These are phyloP conservation scores for Candida silvatica DNA, from an alignment of 805 yeast species.

Conservation along the genomic window DNA sequence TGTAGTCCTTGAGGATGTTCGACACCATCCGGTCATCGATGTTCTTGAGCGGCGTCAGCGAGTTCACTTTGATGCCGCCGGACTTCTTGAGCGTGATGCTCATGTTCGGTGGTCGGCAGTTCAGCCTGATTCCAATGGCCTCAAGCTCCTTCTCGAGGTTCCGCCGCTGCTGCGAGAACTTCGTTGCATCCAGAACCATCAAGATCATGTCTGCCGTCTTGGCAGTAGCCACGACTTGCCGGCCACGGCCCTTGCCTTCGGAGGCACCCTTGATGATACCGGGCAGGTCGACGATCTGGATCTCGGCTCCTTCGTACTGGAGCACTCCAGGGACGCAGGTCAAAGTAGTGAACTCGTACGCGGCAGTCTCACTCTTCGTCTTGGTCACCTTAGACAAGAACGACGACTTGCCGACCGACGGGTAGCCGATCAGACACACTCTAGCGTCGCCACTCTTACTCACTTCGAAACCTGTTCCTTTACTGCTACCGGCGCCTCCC, in stretches of 20 bases:
- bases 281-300: conserved; percentile 94
- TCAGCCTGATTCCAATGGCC: conserved; percentile 86
- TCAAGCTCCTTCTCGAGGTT: conserved; percentile 86
- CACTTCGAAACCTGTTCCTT: conserved; percentile 86
- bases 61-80: conserved; percentile 85
- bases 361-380: conserved; percentile 92
- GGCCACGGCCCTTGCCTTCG: conserved; percentile 95
- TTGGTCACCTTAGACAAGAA: conserved; percentile 82
- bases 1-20: conserved; percentile 75
- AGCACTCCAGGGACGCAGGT: conserved; percentile 96
- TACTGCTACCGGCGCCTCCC: conserved; percentile 48
- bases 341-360: conserved; percentile 90
- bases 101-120: conserved; percentile 74
- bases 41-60: conserved; percentile 72
- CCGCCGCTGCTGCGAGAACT: conserved; percentile 80
- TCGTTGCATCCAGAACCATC: conserved; percentile 95
- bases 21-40: conserved; percentile 74
- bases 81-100: conserved; percentile 71
- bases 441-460: conserved; percentile 95
- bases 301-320: conserved; percentile 93
- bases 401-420: conserved; percentile 96
- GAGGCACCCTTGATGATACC: conserved; percentile 96
- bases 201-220: conserved; percentile 87
- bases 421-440: conserved; percentile 91
- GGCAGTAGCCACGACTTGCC: conserved; percentile 95